These are phyloP conservation scores for Globisporangium apiculatum DNA, from an alignment of 352 stramenopile genomes.

Conservation along the genomic window DNA sequence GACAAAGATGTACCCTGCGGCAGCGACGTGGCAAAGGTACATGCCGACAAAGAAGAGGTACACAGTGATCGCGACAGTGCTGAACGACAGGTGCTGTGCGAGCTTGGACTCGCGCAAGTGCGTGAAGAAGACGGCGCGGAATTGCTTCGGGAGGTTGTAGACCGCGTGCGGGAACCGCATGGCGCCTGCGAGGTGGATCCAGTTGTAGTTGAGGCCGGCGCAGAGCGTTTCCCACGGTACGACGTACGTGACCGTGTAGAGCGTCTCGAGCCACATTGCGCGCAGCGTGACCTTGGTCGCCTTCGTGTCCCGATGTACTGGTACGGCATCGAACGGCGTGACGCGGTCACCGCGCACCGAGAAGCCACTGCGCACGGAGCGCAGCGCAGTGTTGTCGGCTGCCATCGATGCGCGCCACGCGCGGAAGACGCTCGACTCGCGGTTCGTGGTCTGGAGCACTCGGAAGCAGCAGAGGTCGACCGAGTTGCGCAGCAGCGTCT, in stretches of 20 bases:
- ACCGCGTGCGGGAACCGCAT: slow-evolving; percentile 19
- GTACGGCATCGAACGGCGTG: slow-evolving; percentile 9
- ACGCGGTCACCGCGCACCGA: slow-evolving; percentile 11
- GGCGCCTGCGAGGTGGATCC: slow-evolving; percentile 36
- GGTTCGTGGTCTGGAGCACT: background rate
- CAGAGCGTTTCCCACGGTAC: slow-evolving; percentile 35
- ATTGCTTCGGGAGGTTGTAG: slow-evolving; percentile 10
- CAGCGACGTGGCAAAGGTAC: slow-evolving; percentile 52
- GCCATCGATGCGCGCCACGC: slow-evolving; percentile 1
- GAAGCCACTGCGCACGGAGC: slow-evolving; percentile 8
- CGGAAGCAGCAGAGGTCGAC: slow-evolving; percentile 1
- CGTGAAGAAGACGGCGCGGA: slow-evolving; percentile 17
- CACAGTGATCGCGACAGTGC: slow-evolving; percentile 30
- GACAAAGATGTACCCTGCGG: slow-evolving; percentile 54
- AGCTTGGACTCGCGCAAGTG: slow-evolving; percentile 13
- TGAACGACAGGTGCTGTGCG: slow-evolving; percentile 36
- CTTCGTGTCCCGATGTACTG: slow-evolving; percentile 5
- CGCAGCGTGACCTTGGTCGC: background rate
- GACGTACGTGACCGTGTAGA: slow-evolving; percentile 3
- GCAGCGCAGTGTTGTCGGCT: slow-evolving; percentile 3
- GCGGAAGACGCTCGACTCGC: slow-evolving; percentile 9
- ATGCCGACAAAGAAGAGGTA: slow-evolving; percentile 39
- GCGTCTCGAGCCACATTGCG: slow-evolving; percentile 1
- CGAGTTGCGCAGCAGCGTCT: background rate
- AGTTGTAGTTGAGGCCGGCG: slow-evolving; percentile 24